Percentiles rank a stretch among this genome's conserved stretches.
Evolutionary conservation across 2,329 filamentous ascomycete species (phyloP).

Genomic region (Blastomyces silverae): DNA sequence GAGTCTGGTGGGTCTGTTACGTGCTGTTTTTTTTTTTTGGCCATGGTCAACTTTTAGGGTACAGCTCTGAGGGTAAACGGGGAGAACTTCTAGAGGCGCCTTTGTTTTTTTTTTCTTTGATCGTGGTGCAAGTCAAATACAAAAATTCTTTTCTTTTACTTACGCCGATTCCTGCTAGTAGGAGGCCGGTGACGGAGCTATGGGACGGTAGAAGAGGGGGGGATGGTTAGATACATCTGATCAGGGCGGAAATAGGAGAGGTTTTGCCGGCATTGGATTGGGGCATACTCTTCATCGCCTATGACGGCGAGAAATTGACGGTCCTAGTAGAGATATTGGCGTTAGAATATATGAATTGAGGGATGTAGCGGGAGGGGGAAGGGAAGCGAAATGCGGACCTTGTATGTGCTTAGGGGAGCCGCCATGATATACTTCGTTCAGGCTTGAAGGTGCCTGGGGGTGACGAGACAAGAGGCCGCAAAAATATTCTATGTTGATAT

Average conservation of each 20-base stretch:
- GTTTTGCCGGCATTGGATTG: neutral
- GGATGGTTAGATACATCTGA: conserved; percentile 8
- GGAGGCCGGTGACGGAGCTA: conserved; percentile 90
- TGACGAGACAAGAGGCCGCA: neutral
- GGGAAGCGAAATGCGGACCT: conserved; percentile 32
- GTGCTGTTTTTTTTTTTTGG: conserved; percentile 52
- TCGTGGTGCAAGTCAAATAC: neutral
- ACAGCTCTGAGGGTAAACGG: neutral
- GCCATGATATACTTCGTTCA: conserved; percentile 46
- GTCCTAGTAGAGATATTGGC: conserved; percentile 48
- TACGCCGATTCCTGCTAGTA: conserved; percentile 93
- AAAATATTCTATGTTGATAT: neutral
- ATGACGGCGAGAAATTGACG: conserved; percentile 96
- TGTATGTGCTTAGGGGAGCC: conserved; percentile 53
- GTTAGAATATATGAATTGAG: conserved; percentile 10
- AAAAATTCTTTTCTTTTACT: conserved; percentile 27
- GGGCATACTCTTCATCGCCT: conserved; percentile 69
- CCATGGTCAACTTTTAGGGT: neutral
- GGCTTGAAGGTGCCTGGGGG: neutral
- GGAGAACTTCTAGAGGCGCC: neutral
- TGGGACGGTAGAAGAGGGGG: conserved; percentile 7
- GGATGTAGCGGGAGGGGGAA: neutral
- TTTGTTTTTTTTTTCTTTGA: neutral
- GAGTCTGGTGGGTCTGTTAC: conserved; percentile 81
- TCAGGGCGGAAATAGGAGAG: neutral